phyloP scores from a whole-genome alignment of 106 monocot species.

The Ottelia alismoides region DNA sequence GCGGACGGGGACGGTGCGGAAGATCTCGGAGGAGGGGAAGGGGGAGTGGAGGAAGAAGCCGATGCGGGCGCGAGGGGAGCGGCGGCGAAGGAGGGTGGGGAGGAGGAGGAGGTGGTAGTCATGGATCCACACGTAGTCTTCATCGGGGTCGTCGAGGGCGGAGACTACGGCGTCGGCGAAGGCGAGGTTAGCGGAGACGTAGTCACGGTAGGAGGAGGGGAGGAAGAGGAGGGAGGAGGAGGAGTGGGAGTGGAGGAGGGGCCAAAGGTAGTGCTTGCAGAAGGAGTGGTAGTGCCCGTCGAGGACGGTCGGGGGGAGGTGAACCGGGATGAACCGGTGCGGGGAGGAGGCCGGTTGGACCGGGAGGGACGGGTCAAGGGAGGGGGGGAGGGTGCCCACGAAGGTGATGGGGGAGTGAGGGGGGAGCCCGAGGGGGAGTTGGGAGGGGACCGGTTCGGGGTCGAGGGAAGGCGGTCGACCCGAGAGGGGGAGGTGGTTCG shows the following conservation, averaged over 20 bases:
- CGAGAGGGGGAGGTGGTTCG: conserved; percentile 29
- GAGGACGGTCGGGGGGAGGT: not conserved
- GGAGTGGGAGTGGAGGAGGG: no score
- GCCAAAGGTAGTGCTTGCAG: no score
- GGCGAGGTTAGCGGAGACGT: conserved; percentile 2
- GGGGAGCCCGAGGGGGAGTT: conserved; percentile 54
- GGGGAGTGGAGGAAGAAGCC: no score
- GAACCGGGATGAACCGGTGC: conserved; percentile 3
- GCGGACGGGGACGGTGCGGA: no score
- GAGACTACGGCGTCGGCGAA: not conserved
- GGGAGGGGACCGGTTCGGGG: conserved; percentile 34
- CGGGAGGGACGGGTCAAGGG: no score
- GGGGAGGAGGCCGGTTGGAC: conserved; percentile 14
- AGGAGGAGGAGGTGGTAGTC: no score
- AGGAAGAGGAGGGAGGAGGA: conserved; percentile 1
- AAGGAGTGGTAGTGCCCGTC: no score
- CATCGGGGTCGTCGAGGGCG: not conserved
- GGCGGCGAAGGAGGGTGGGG: no score
- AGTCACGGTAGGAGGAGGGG: conserved; percentile 1
- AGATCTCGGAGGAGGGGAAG: no score
- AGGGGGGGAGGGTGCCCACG: conserved; percentile 42
- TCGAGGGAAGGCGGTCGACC: conserved; percentile 31
- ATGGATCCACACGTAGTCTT: no score
- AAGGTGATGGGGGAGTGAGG: conserved; percentile 20
- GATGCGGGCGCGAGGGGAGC: no score